Conservation (phyloP, 768 basidiomycete species). For the Pulveroboletus sp. region DNA sequence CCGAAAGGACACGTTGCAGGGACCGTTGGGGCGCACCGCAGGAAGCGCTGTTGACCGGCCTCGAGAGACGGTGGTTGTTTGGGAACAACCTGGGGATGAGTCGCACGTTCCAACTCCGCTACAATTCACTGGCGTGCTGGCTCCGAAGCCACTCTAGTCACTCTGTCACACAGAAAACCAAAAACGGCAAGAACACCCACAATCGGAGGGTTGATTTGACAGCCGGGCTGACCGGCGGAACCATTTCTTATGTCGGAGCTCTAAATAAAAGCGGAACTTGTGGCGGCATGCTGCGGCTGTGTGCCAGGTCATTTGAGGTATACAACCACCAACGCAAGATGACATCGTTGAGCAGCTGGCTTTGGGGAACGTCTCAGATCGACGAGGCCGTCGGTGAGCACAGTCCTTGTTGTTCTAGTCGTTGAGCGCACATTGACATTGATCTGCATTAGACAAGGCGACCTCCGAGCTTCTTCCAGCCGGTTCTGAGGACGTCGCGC, state of each 20-base stretch:
- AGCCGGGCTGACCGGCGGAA: not conserved
- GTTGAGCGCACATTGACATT: constrained; percentile 9
- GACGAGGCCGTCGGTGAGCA: constrained; percentile 75
- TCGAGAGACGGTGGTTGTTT: constrained; percentile 30
- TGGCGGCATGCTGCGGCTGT: constrained; percentile 19
- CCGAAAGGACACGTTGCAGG: not conserved
- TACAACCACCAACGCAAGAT: constrained; percentile 32
- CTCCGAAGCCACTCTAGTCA: constrained; percentile 22
- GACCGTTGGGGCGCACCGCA: constrained; percentile 9
- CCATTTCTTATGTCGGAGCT: constrained; percentile 16
- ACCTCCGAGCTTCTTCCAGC: constrained; percentile 84
- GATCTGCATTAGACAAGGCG: constrained; percentile 72
- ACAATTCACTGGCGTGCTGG: constrained; percentile 21
- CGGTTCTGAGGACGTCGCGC: constrained; percentile 84
- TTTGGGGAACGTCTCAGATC: constrained; percentile 80
- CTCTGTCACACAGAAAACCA: constrained; percentile 1
- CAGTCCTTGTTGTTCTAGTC: not conserved
- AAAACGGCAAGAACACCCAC: not conserved
- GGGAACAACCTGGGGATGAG: constrained; percentile 33
- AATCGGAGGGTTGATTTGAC: not conserved
- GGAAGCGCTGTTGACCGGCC: constrained; percentile 13
- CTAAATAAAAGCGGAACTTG: constrained; percentile 18
- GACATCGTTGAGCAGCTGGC: constrained; percentile 60
- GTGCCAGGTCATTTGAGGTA: constrained; percentile 2
- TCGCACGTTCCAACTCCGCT: constrained; percentile 31